Evolutionary conservation across 345 rosid species (phyloP), one percentile per base, ranked within the genome.

Genomic region (Populus tremula): DNA sequence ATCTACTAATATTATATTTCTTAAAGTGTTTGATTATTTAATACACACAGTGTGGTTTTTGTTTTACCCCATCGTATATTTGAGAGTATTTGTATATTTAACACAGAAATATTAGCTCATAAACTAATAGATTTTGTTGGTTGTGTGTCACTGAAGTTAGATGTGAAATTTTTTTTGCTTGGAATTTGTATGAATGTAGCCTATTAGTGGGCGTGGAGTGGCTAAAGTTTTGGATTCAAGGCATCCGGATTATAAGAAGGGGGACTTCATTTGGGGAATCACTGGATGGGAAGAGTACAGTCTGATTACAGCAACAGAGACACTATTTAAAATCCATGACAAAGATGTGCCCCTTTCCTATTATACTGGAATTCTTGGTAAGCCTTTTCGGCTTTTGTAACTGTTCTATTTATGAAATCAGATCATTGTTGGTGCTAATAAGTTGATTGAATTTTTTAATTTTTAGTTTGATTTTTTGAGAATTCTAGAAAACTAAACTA

Each of bases 211-310:
- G 29, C 84, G 41, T 73, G 93, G 94, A 78, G 92, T 91, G 75
- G 86, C 86, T 23, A 87, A 70, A 84, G 89, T 91, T 43, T 23
- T 91, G 62, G 91, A 85, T 36, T 91, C 93, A 25, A 78, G 75
- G 2, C 83, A 91, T 82, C 87, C 91, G 39, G 81, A 87, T 56
- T 90, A 82, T 83, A 79, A 85, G 47, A 79, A 88, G 18, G 93
- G 92, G 0, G 91, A 91, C 49, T 70, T 91, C 12, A 85, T 91
- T 12, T 89, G 90, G 90, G 97, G 91, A 2, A 7, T 62, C 0
- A 90, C 88, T n/a, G 78, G 86, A 12, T 91, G 97, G 95, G 93
- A 92, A 77, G 92, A 89, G 79, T 90, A 89, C 18, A 88, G 84
- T 70, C 75, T 87, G 53, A 61, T 88, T 43, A 78, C 80, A 5